These are phyloP conservation scores for Waltiozyma sp. DNA, from an alignment of 1,139 yeast genomes.

Conservation along the genomic window DNA sequence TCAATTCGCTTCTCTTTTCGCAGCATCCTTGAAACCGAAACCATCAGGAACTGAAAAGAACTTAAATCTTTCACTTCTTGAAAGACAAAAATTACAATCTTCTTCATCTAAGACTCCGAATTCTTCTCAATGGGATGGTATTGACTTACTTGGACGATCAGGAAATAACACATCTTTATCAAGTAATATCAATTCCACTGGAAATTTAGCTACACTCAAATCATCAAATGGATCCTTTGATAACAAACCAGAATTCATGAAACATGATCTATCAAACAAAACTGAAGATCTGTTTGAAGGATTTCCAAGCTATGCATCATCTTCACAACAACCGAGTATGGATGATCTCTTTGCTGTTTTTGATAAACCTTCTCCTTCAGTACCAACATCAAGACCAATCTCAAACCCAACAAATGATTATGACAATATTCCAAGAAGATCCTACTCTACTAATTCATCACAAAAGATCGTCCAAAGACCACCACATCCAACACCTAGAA, in stretches of 20 bases:
- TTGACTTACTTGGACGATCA: constrained; percentile 13
- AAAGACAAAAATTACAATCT: constrained; percentile 18
- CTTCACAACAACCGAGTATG: constrained; percentile 1
- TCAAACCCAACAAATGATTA: no score
- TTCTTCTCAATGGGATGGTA: constrained; percentile 14
- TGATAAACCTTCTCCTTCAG: constrained; percentile 11
- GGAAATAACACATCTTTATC: constrained; percentile 3
- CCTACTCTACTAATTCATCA: no score
- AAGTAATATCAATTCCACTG: neutral
- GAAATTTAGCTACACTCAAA: no score
- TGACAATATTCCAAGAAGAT: no score
- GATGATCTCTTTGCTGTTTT: constrained; percentile 22
- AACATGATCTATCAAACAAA: neutral
- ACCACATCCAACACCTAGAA: neutral
- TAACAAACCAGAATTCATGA: no score
- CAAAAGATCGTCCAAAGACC: neutral
- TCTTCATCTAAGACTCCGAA: neutral
- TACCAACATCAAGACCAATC: neutral
- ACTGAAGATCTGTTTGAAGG: constrained; percentile 14
- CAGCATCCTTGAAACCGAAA: neutral
- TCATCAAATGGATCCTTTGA: no score
- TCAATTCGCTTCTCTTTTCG: constrained; percentile 34
- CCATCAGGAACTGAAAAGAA: constrained; percentile 20
- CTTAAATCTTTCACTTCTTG: constrained; percentile 20
- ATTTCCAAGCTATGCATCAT: constrained; percentile 2